Evolutionary conservation across 1,139 yeast genomes (phyloP).

Genomic region (Petasospora rhodanensis): DNA sequence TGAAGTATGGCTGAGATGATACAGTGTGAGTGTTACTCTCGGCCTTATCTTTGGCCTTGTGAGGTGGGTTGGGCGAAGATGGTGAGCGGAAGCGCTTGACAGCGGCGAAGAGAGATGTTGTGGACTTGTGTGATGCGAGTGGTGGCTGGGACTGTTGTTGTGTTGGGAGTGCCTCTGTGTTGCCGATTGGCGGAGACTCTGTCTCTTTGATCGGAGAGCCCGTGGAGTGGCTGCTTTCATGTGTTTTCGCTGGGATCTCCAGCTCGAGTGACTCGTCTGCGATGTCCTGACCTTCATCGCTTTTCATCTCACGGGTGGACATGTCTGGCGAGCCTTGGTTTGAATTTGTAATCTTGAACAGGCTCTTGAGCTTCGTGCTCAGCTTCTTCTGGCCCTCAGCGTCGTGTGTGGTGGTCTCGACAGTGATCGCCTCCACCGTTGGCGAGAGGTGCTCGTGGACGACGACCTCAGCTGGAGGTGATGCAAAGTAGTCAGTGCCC

Average conservation of each 20-base stretch:
- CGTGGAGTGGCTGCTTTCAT: slow-evolving; percentile 12
- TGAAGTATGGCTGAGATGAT: slow-evolving; percentile 45
- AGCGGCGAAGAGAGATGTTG: slow-evolving; percentile 13
- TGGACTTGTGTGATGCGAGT: slow-evolving; percentile 7
- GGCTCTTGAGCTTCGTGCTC: slow-evolving; percentile 19
- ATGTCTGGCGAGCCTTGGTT: slow-evolving; percentile 13
- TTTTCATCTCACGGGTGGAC: slow-evolving; percentile 9
- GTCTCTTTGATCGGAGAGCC: slow-evolving; percentile 14
- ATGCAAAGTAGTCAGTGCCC: slow-evolving; percentile 8
- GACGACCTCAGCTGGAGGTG: slow-evolving; percentile 8
- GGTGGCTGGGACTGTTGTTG: slow-evolving; percentile 14
- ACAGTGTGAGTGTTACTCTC: slow-evolving; percentile 26
- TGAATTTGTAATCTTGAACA: slow-evolving; percentile 20
- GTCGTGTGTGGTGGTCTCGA: too few relatives aligned
- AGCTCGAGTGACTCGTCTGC: slow-evolving; percentile 9
- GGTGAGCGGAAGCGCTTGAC: slow-evolving; percentile 38
- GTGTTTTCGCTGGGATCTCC: slow-evolving; percentile 14
- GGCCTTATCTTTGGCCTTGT: slow-evolving; percentile 2
- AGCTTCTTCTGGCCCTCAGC: slow-evolving; percentile 18
- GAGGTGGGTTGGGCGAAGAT: slow-evolving; percentile 30
- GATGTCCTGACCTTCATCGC: slow-evolving; percentile 1
- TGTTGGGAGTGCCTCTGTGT: slow-evolving; percentile 3
- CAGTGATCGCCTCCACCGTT: slow-evolving; percentile 10
- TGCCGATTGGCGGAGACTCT: too few relatives aligned
- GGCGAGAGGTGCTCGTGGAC: slow-evolving; percentile 11